A percentile compares a stretch with the other conserved stretches of the same genome.
phyloP scores from a whole-genome alignment of 441 rosid genomes.

The Bruguiera hainesii region DNA sequence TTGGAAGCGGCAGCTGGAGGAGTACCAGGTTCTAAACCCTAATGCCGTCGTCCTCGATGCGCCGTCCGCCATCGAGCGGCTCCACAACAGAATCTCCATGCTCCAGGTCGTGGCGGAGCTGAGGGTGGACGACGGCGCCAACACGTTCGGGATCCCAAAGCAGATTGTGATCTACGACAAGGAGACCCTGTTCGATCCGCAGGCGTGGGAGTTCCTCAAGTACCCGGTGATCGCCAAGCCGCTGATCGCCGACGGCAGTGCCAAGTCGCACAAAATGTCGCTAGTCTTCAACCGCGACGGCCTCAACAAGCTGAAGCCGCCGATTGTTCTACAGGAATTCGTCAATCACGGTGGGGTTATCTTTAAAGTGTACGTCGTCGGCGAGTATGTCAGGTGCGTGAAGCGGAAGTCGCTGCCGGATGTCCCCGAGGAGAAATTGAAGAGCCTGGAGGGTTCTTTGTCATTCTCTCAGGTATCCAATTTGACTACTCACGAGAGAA shows the following conservation, averaged over 20 bases:
- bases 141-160: slow-evolving; percentile 49
- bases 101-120: slow-evolving; percentile 47
- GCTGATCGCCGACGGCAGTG: slow-evolving; percentile 50
- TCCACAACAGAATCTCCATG: slow-evolving; percentile 64
- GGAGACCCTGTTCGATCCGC: slow-evolving; percentile 37
- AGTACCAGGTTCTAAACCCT: slow-evolving; percentile 32
- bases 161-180: slow-evolving; percentile 58
- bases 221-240: slow-evolving; percentile 69
- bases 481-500: slow-evolving; percentile 32
- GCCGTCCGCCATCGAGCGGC: slow-evolving; percentile 40
- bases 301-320: slow-evolving; percentile 43
- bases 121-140: slow-evolving; percentile 27
- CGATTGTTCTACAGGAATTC: slow-evolving; percentile 59
- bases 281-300: slow-evolving; percentile 49
- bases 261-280: slow-evolving; percentile 54
- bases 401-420: slow-evolving; percentile 59
- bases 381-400: slow-evolving; percentile 50
- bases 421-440: slow-evolving; percentile 47
- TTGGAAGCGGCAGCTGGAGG: slow-evolving; percentile 41
- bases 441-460: slow-evolving; percentile 37
- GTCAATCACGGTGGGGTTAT: slow-evolving; percentile 69
- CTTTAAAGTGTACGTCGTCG: slow-evolving; percentile 60
- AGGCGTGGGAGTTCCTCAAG: slow-evolving; percentile 39
- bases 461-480: slow-evolving; percentile 60
- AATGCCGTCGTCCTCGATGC: slow-evolving; percentile 39